phyloP scores from a whole-genome alignment of 176 grass and related monocot species.

The Rhynchospora tenuis region DNA sequence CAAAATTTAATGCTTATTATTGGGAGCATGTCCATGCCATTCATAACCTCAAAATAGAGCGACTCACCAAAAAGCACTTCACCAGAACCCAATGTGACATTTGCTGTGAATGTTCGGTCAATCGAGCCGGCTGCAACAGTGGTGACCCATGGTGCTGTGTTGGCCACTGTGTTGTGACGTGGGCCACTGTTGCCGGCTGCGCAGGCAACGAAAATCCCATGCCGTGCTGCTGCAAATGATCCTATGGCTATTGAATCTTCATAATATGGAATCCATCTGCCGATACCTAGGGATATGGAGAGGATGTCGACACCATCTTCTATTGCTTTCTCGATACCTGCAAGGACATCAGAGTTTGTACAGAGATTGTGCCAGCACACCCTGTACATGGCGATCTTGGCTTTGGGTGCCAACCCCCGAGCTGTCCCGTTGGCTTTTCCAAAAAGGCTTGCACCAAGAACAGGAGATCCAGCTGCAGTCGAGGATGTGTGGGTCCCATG shows the following conservation, averaged over 20 bases:
- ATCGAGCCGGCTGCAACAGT: constrained; percentile 15
- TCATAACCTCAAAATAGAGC: not conserved
- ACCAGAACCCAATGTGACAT: constrained; percentile 17
- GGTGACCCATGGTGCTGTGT: constrained; percentile 22
- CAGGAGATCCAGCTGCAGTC: not conserved
- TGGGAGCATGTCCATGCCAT: constrained; percentile 4
- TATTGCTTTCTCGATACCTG: constrained; percentile 22
- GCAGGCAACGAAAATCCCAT: constrained; percentile 24
- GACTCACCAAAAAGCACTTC: constrained; percentile 23
- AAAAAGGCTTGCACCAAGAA: constrained; percentile 6
- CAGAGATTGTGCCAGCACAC: constrained; percentile 2
- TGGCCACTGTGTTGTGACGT: not conserved
- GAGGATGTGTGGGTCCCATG: constrained; percentile 30
- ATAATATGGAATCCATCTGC: not conserved
- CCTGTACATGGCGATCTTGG: constrained; percentile 29
- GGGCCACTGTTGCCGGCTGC: constrained; percentile 20
- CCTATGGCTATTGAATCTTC: constrained; percentile 16
- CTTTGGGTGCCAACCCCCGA: constrained; percentile 20
- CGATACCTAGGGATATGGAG: constrained; percentile 21
- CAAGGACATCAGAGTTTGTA: constrained; percentile 10
- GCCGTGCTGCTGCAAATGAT: constrained; percentile 19
- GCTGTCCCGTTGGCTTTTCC: constrained; percentile 14
- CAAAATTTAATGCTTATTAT: not conserved
- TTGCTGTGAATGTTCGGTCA: constrained; percentile 19
- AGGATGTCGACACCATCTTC: constrained; percentile 30